Evolutionary conservation across 495 filamentous ascomycete genomes (phyloP).

Genomic region (Polyplosphaeria fusca): DNA sequence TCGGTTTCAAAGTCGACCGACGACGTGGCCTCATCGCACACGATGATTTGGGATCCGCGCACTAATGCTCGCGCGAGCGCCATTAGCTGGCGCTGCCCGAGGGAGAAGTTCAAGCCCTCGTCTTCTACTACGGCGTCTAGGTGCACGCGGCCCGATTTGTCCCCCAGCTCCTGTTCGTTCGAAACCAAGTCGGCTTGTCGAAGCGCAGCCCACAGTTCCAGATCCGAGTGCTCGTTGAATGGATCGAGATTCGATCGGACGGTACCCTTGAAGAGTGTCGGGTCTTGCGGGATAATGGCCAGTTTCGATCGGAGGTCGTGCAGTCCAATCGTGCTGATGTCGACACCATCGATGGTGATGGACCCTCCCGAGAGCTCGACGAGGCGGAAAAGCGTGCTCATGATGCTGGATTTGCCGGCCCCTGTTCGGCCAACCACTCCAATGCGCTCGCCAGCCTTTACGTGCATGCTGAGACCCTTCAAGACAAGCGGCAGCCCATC

Average conservation of each 20-base stretch:
- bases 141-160: slow-evolving; percentile 60
- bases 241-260: slow-evolving; percentile 90
- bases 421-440: slow-evolving; percentile 93
- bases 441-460: slow-evolving; percentile 82
- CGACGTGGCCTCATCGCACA: slow-evolving; percentile 93
- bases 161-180: slow-evolving; percentile 47
- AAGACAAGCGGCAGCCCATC: slow-evolving; percentile 79
- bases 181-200: slow-evolving; percentile 75
- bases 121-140: slow-evolving; percentile 86
- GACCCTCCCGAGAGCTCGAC: slow-evolving; percentile 79
- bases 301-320: slow-evolving; percentile 83
- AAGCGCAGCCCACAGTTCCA: slow-evolving; percentile 83
- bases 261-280: slow-evolving; percentile 89
- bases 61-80: slow-evolving; percentile 88
- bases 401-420: slow-evolving; percentile 92
- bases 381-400: slow-evolving; percentile 87
- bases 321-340: slow-evolving; percentile 81
- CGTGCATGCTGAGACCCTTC: slow-evolving; percentile 69
- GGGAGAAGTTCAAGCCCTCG: slow-evolving; percentile 90
- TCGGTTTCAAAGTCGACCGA: slow-evolving; percentile 96
- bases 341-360: slow-evolving; percentile 86
- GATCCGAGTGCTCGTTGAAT: slow-evolving; percentile 81
- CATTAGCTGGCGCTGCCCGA: slow-evolving; percentile 96
- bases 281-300: slow-evolving; percentile 95
- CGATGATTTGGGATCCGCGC: slow-evolving; percentile 80